A percentile compares a stretch with the other conserved stretches of the same genome.
phyloP scores from a whole-genome alignment of 352 stramenopile species.

The Pythium aquatile region DNA sequence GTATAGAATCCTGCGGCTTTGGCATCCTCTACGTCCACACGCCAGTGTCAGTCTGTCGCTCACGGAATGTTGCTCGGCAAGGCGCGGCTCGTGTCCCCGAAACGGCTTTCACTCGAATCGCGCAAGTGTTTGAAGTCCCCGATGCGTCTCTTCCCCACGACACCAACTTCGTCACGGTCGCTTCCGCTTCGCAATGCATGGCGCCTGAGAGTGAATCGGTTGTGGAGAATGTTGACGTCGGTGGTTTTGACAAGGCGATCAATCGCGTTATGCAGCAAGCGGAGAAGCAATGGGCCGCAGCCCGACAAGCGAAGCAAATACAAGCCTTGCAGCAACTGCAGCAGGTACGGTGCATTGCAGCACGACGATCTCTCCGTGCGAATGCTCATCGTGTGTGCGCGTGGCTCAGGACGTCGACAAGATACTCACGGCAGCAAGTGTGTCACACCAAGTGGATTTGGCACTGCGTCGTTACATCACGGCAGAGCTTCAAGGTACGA shows the following conservation, averaged over 20 bases:
- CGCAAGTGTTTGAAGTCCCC: conserved; percentile 40
- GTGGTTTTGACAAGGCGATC: background rate
- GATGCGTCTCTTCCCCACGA: conserved; percentile 13
- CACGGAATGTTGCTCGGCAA: conserved; percentile 40
- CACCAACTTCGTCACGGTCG: conserved; percentile 22
- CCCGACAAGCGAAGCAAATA: background rate
- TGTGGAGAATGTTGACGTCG: background rate
- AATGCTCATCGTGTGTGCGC: background rate
- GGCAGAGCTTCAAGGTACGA: conserved; percentile 23
- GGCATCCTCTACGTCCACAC: conserved; percentile 19
- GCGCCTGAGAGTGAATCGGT: background rate
- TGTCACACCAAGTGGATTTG: conserved; percentile 56
- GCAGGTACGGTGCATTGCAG: background rate
- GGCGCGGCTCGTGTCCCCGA: conserved; percentile 35
- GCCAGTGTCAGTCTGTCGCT: conserved; percentile 29
- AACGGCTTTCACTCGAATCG: conserved; percentile 50
- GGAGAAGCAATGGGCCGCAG: background rate
- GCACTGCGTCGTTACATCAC: conserved; percentile 61
- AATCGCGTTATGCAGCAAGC: background rate
- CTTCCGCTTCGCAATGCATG: background rate
- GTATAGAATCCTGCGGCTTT: conserved; percentile 7
- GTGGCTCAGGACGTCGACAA: conserved; percentile 34
- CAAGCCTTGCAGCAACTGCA: background rate
- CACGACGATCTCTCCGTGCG: background rate
- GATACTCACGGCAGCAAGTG: conserved; percentile 27